These are phyloP conservation scores for Lodderomyces margitis DNA, from an alignment of 1,139 yeast genomes.

Conservation along the genomic window DNA sequence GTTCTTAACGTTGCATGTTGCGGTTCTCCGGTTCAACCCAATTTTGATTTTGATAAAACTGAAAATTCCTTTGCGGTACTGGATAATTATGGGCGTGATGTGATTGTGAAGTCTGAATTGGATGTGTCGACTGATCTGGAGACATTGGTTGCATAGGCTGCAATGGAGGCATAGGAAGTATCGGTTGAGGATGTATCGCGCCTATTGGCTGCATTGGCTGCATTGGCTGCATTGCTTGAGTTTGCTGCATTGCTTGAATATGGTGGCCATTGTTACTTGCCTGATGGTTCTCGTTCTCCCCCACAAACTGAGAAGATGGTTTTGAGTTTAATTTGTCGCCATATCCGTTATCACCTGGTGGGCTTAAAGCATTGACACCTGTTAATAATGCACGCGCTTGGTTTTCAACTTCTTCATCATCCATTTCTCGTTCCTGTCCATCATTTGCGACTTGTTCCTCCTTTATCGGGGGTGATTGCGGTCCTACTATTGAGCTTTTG, in stretches of 20 bases:
- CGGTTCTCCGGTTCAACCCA: background rate
- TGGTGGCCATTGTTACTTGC: background rate
- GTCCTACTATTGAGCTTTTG: conserved; percentile 2
- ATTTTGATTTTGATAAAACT: background rate
- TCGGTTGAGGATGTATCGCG: background rate
- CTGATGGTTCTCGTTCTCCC: background rate
- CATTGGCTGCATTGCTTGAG: background rate
- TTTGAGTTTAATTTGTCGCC: background rate
- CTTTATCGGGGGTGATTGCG: conserved; percentile 4
- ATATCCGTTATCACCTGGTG: conserved; percentile 6
- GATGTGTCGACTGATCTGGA: conserved; percentile 1
- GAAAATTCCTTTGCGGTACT: background rate
- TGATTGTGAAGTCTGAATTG: background rate
- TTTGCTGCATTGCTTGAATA: background rate
- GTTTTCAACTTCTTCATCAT: conserved; percentile 1
- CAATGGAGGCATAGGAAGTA: background rate
- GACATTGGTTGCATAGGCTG: background rate
- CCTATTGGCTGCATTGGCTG: conserved; percentile 1
- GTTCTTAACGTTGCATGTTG: too few relatives aligned
- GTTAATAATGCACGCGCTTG: conserved; percentile 7
- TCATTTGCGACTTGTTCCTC: background rate
- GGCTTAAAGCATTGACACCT: conserved; percentile 12
- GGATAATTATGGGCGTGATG: background rate
- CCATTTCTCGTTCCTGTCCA: background rate
- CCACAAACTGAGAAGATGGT: background rate